These are phyloP conservation scores for Talaromyces ruber DNA, from an alignment of 495 filamentous ascomycete species.

Conservation along the genomic window DNA sequence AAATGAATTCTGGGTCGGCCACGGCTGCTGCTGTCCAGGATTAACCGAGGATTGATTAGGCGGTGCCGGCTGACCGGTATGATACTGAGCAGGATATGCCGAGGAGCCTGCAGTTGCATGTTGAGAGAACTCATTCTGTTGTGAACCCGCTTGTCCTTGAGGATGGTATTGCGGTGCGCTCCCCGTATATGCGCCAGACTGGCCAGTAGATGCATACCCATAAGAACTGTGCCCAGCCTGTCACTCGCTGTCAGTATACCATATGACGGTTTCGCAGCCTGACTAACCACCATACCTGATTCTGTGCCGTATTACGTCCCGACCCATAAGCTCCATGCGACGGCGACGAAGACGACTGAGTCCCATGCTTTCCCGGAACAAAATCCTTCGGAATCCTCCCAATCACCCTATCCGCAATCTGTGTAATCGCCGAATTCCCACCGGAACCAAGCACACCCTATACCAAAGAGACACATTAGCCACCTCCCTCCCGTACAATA, in stretches of 20 bases:
- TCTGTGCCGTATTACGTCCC: background rate
- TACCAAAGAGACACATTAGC: constrained; percentile 17
- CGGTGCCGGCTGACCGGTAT: background rate
- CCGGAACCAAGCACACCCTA: constrained; percentile 22
- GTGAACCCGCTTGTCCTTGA: background rate
- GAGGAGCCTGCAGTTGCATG: background rate
- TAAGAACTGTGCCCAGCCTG: constrained; percentile 1
- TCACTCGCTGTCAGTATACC: background rate
- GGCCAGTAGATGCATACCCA: constrained; percentile 5
- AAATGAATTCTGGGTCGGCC: background rate
- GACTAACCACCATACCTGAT: background rate
- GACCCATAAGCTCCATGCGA: background rate
- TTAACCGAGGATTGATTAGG: background rate
- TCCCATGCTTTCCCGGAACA: constrained; percentile 4
- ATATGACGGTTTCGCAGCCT: background rate
- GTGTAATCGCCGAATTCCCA: constrained; percentile 10
- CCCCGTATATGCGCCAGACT: background rate
- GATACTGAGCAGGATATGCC: background rate
- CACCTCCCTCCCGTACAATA: constrained; percentile 8
- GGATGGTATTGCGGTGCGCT: constrained; percentile 7
- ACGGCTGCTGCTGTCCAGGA: background rate
- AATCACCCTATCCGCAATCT: constrained; percentile 10
- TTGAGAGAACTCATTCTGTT: background rate
- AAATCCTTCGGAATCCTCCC: constrained; percentile 14
- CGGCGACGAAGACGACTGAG: background rate